Evolutionary conservation across 2,329 filamentous ascomycete genomes (phyloP).

Genomic region (Fusarium dlaminii): DNA sequence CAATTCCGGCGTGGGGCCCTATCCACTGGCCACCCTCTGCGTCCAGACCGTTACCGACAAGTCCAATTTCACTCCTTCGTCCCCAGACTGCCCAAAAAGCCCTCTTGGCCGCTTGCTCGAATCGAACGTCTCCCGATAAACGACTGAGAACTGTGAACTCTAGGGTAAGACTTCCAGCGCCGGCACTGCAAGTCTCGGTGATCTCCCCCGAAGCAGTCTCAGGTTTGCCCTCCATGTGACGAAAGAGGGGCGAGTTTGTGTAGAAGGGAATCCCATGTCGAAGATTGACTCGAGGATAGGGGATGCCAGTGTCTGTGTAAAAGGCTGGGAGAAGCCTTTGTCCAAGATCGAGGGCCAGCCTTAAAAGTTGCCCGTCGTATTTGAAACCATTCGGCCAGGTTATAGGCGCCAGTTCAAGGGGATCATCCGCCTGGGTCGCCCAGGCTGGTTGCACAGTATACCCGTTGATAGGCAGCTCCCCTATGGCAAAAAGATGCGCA

Average conservation of each 20-base stretch:
- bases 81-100: constrained; percentile 99
- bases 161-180: constrained; percentile 92
- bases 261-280: constrained; percentile 94
- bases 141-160: constrained; percentile 93
- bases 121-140: constrained; percentile 85
- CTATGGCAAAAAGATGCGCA: constrained; percentile 91
- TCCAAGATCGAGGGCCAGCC: constrained; percentile 87
- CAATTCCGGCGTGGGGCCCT: constrained; percentile 88
- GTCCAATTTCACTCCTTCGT: constrained; percentile 81
- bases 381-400: constrained; percentile 79
- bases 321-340: constrained; percentile 90
- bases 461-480: constrained; percentile 85
- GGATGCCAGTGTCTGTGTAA: constrained; percentile 88
- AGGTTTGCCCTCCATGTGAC: constrained; percentile 51
- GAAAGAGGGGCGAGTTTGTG: constrained; percentile 81
- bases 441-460: constrained; percentile 66
- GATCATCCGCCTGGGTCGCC: constrained; percentile 47
- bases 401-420: constrained; percentile 64
- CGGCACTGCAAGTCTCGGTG: constrained; percentile 96
- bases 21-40: constrained; percentile 92
- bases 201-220: constrained; percentile 68
- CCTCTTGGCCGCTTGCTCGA: constrained; percentile 87
- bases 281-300: constrained; percentile 93
- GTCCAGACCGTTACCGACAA: constrained; percentile 92
- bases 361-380: constrained; percentile 89